Base-by-base conservation (phyloP, 768 basidiomycete genomes). In the Tylopilus felleus region DNA sequence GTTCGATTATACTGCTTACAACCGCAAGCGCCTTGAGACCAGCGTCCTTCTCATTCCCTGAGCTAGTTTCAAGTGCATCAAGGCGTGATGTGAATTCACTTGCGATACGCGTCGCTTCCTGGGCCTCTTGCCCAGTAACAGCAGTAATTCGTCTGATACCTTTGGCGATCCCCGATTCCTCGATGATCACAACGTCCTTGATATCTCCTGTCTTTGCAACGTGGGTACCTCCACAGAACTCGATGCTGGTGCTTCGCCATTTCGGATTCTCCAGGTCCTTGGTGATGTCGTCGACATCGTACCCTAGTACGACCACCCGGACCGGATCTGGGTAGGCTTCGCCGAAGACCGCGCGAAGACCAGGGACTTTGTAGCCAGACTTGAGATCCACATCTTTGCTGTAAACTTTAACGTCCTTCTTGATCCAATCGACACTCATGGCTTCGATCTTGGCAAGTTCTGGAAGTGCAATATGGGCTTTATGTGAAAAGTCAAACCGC, bases 141-240 rank as follows among this genome's bases (percentile, higher is more conserved):
- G 93, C 97, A 46, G 90, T 86, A 53, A 99, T 86, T 35, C 97
- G 84, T 47, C 97, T 87, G 59, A 98, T 96, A 38, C 97, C 97
- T 75, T 98, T 98, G 8, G 97, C 97, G 63, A 98, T 98, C 31
- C 95, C 95, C 5, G 90, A 90, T 71, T 98, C 97, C 65, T 98
- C 97, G 6, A 82, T 87, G 57, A 99, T 89, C 27, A 95, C 86
- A 68, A 99, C 89, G 67, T 93, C 88, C 73, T 96, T 95, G 80
- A 99, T 98, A 63, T 95, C 93, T 17, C 95, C 93, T 0, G 97
- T 99, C 73, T 86, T 90, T n/a, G 84, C 81, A 51, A 99, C 97
- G 68, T 99, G 97, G 84, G 97, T 99, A 71, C 97, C 97, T 72
- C 97, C 97, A 69, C 97, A 99, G 68, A 99, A 96, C 73, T 99